Conservation (phyloP, 2,329 filamentous ascomycete species). For the Fusarium gaditjirri region DNA sequence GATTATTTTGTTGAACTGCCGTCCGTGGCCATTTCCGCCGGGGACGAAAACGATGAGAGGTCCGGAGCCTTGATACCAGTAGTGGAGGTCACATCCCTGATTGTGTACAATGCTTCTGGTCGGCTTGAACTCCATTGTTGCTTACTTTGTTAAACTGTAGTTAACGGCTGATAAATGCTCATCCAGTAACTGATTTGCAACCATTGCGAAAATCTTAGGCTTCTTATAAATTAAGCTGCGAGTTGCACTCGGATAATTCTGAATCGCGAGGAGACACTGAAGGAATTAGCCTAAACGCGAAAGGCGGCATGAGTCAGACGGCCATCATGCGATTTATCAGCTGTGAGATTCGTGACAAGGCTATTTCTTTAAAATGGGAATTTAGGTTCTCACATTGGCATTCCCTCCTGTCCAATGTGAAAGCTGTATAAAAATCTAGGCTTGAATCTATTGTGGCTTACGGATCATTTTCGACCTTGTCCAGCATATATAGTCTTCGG, state of each 20-base stretch:
- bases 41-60: conserved; percentile 8
- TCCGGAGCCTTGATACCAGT: background rate
- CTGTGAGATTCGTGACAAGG: background rate
- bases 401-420: rapidly evolving
- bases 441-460: rapidly evolving
- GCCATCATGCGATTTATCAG: background rate
- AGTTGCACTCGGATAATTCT: rapidly evolving
- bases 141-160: rapidly evolving
- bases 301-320: background rate
- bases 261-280: rapidly evolving
- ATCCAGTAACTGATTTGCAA: too few relatives aligned
- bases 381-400: rapidly evolving
- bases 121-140: background rate
- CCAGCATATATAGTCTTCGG: background rate
- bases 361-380: rapidly evolving
- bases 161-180: rapidly evolving
- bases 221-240: rapidly evolving
- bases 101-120: background rate
- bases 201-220: too few relatives aligned
- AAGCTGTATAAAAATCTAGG: rapidly evolving
- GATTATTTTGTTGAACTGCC: conserved; percentile 11
- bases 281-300: background rate
- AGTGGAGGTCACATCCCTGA: conserved; percentile 9
- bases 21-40: conserved; percentile 2
- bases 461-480: rapidly evolving